Conservation (phyloP, 345 rosid species). For the Mangifera indica region DNA sequence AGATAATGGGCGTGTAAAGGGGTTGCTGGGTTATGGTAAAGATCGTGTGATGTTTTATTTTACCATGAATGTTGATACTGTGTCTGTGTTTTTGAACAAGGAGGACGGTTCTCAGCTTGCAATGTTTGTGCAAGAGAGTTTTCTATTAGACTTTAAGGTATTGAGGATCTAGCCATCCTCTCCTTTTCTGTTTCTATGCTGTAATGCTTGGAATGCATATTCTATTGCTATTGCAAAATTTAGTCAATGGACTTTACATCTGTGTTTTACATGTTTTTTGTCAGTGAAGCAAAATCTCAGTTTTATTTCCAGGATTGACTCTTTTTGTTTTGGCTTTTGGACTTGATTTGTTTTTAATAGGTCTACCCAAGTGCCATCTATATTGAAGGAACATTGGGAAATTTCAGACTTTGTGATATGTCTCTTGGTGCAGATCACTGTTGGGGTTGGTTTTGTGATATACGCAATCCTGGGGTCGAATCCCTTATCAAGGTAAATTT, state of each 20-base stretch:
- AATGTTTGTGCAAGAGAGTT: constrained; percentile 91
- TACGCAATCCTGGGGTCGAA: constrained; percentile 92
- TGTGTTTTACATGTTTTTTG: constrained; percentile 13
- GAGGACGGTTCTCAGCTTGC: constrained; percentile 98
- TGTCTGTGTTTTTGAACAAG: constrained; percentile 84
- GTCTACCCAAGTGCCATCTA: constrained; percentile 89
- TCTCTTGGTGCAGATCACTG: constrained; percentile 70
- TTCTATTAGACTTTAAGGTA: constrained; percentile 88
- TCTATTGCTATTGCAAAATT: background rate
- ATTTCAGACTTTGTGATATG: constrained; percentile 91
- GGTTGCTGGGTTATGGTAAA: constrained; percentile 92
- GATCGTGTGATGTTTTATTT: constrained; percentile 86
- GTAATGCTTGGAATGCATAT: background rate
- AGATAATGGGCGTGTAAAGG: constrained; percentile 72
- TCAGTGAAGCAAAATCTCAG: constrained; percentile 1
- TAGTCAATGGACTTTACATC: background rate
- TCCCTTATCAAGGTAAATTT: constrained; percentile 83
- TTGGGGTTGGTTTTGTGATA: constrained; percentile 98
- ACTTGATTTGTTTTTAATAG: constrained; percentile 42
- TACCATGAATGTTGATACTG: constrained; percentile 86
- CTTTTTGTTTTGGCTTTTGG: constrained; percentile 17
- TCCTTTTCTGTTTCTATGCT: background rate
- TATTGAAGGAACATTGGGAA: constrained; percentile 89
- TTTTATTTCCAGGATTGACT: constrained; percentile 11
- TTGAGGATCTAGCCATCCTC: constrained; percentile 16